phyloP scores from a whole-genome alignment of 495 filamentous ascomycete species.

The Terfezia claveryi region DNA sequence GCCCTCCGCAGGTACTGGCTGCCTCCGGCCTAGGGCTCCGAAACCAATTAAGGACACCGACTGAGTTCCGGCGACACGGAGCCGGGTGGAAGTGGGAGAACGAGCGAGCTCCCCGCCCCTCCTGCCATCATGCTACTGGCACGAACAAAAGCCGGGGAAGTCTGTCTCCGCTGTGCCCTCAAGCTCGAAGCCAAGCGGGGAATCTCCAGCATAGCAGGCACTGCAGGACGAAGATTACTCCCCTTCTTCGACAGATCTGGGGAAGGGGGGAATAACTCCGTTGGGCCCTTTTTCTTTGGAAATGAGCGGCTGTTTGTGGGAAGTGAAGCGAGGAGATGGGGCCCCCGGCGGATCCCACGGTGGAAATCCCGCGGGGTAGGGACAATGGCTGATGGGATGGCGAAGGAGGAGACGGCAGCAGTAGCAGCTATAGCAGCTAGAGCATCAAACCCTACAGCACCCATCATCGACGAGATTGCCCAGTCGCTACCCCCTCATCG shows the following conservation, averaged over 20 bases:
- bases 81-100: too few relatives aligned
- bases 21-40: too few relatives aligned
- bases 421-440: background rate
- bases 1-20: too few relatives aligned
- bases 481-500: conserved; percentile 11
- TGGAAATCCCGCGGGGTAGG: background rate
- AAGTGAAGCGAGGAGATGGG: background rate
- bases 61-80: too few relatives aligned
- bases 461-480: background rate
- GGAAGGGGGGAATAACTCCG: background rate
- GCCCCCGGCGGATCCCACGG: background rate
- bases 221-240: background rate
- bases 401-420: background rate
- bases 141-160: too few relatives aligned
- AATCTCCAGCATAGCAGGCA: background rate
- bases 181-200: background rate
- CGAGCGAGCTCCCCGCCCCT: too few relatives aligned
- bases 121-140: too few relatives aligned
- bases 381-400: background rate
- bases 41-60: too few relatives aligned
- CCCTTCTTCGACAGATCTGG: background rate
- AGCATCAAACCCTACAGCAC: background rate
- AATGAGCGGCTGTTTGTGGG: background rate
- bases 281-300: background rate
- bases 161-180: too few relatives aligned